These are phyloP conservation scores for Pseudocercospora ulei DNA, from an alignment of 2,329 filamentous ascomycete genomes.

Conservation along the genomic window DNA sequence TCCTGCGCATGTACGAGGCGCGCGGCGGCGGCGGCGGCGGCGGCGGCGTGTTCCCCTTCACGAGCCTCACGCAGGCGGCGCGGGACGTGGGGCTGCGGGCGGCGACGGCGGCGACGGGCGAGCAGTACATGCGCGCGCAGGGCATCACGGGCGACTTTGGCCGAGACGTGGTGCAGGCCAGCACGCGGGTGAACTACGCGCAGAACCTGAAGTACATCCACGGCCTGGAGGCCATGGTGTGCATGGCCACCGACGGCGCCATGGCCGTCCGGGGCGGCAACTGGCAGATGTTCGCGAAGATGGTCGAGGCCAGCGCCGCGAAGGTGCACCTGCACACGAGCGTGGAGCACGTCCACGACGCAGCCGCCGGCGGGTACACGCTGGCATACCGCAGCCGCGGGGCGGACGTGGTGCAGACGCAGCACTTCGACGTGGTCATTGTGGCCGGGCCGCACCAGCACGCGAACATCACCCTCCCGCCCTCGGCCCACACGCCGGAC, in stretches of 20 bases:
- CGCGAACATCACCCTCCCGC: constrained; percentile 5
- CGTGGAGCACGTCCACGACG: constrained; percentile 50
- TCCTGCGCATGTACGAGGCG: constrained; percentile 67
- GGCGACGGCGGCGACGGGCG: constrained; percentile 61
- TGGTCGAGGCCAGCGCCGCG: constrained; percentile 59
- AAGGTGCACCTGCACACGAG: constrained; percentile 56
- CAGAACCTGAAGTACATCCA: constrained; percentile 81
- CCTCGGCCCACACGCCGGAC: constrained; percentile 50
- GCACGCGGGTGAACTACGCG: constrained; percentile 88
- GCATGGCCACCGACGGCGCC: constrained; percentile 79
- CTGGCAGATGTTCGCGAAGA: constrained; percentile 83
- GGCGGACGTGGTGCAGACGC: not conserved
- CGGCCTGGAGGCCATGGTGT: constrained; percentile 81
- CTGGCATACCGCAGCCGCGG: constrained; percentile 29
- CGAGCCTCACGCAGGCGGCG: constrained; percentile 59
- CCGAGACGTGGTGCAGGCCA: constrained; percentile 77
- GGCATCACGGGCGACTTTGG: constrained; percentile 59
- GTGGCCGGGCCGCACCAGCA: constrained; percentile 70
- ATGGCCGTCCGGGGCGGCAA: constrained; percentile 74
- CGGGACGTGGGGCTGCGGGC: constrained; percentile 57
- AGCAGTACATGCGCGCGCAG: constrained; percentile 59
- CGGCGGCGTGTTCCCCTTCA: constrained; percentile 69
- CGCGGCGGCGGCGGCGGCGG: not conserved
- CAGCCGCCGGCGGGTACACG: constrained; percentile 36
- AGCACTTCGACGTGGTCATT: constrained; percentile 51